phyloP scores from a whole-genome alignment of 2,329 filamentous ascomycete genomes.

The Ascochyta clinopodiicola region DNA sequence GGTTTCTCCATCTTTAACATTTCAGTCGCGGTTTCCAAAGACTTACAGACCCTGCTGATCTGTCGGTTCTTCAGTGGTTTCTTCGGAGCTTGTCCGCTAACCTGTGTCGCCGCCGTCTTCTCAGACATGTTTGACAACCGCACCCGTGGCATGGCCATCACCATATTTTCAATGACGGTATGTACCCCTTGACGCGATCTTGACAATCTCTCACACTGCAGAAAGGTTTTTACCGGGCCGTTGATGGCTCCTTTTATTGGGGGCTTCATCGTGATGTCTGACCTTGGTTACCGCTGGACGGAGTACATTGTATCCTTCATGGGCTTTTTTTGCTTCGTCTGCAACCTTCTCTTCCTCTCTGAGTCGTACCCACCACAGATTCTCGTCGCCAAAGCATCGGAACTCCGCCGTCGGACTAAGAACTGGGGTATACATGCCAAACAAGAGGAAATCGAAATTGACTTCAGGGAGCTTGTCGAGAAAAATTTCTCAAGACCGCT shows the following conservation, averaged over 20 bases:
- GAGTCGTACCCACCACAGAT: constrained; percentile 67
- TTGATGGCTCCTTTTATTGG: constrained; percentile 62
- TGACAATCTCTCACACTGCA: too few species aligned
- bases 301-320: constrained; percentile 63
- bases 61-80: constrained; percentile 61
- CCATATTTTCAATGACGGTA: constrained; percentile 59
- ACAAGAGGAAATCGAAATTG: constrained; percentile 60
- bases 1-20: constrained; percentile 60
- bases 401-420: constrained; percentile 61
- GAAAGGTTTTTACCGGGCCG: constrained; percentile 52
- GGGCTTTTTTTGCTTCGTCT: constrained; percentile 58
- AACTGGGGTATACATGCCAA: constrained; percentile 70
- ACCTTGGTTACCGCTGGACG: constrained; percentile 63
- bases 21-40: constrained; percentile 57
- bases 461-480: constrained; percentile 56
- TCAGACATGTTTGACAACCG: constrained; percentile 62
- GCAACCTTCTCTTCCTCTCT: constrained; percentile 61
- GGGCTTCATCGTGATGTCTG: constrained; percentile 60
- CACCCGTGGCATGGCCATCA: constrained; percentile 49
- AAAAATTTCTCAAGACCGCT: constrained; percentile 62
- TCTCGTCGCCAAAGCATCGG: constrained; percentile 61
- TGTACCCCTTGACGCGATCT: constrained; percentile 24
- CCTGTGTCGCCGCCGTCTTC: constrained; percentile 61
- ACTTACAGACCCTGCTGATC: constrained; percentile 60
- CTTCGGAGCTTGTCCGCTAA: constrained; percentile 61